Evolutionary conservation across 2,329 filamentous ascomycete genomes (phyloP).

Genomic region (Arthrobotrys pseudoclavata): DNA sequence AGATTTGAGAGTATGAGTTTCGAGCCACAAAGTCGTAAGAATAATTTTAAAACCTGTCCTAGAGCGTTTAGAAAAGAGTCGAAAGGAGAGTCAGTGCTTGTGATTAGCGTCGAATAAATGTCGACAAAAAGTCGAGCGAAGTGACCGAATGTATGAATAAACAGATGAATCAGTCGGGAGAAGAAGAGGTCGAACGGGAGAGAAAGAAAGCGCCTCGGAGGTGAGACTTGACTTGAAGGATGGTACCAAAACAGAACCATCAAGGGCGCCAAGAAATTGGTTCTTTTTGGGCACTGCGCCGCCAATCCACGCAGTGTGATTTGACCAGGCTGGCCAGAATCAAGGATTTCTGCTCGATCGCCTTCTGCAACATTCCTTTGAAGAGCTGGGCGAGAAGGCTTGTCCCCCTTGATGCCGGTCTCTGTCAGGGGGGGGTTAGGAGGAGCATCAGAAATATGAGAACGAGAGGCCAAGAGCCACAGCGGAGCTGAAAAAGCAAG

Average conservation of each 20-base stretch:
- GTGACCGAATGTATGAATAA: neutral
- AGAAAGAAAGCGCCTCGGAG: slow-evolving; percentile 42
- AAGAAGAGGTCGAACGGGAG: slow-evolving; percentile 29
- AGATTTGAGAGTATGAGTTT: slow-evolving; percentile 17
- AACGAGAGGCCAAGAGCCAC: slow-evolving; percentile 16
- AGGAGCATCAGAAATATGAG: slow-evolving; percentile 33
- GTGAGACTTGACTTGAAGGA: slow-evolving; percentile 39
- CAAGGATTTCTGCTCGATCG: slow-evolving; percentile 36
- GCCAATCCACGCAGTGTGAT: slow-evolving; percentile 43
- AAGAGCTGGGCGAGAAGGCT: slow-evolving; percentile 7
- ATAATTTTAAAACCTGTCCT: neutral
- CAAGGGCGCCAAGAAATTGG: slow-evolving; percentile 24
- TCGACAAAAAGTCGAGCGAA: slow-evolving; percentile 24
- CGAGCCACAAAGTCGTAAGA: neutral
- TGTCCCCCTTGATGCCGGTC: slow-evolving; percentile 29
- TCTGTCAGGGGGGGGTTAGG: slow-evolving; percentile 35
- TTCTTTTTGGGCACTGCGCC: slow-evolving; percentile 28
- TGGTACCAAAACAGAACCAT: slow-evolving; percentile 29
- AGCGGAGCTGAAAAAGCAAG: slow-evolving; percentile 55
- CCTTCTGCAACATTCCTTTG: slow-evolving; percentile 39
- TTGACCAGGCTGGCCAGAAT: slow-evolving; percentile 47
- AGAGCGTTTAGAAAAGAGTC: slow-evolving; percentile 1
- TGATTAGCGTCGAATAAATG: slow-evolving; percentile 11
- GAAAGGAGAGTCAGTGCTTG: slow-evolving; percentile 10
- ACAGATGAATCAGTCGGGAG: slow-evolving; percentile 20